Evolutionary conservation across 352 stramenopile species (phyloP), one percentile per base, ranked within the genome.

Genomic region (Thalassiosira delicatula): DNA sequence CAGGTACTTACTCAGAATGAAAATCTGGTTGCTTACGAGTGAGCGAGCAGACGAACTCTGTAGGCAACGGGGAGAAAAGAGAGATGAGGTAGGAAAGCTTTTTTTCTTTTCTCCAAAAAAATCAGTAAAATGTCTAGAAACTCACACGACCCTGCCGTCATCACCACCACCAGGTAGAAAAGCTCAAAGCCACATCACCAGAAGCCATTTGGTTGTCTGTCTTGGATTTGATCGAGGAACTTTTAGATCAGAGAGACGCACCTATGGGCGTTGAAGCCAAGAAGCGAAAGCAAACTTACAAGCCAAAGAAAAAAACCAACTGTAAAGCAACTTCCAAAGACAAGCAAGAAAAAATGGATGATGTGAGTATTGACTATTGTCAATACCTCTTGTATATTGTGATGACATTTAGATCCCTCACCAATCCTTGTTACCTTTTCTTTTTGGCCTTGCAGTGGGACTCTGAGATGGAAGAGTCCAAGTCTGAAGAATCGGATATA

Each of bases 1-100:
- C n/a, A n/a, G n/a, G n/a, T n/a, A n/a, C 83, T 91, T 99, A 56
- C 93, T 99, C 27, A 97, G 95, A 67, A 99, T 98, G 92, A 98
- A 98, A 74, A 93, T 99, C 66, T 97, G 98, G 95, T 97, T 92
- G 76, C 96, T 99, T 59, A 99, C 97, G 2, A 95, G 96, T 62
- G 97, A 99, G 86, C 95, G 97, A 75, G 93, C 95, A 3, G 92
- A 97, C 44, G 92, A 96, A 44, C 89, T 99, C 46, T 91, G 96
- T 74, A 92, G 88, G 44, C 92, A 99, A 83, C 94, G 97, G 62
- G 91, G 94, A 69, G 90, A 89, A 33, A 98, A 98, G 91, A 90
- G 93, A 27, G 69, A 87, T 7, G 95, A 95, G 68, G 91, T 98
- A n/a, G n/a, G n/a, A n/a, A n/a, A n/a, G n/a, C n/a, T n/a, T n/a